Conservation (phyloP, 2,329 filamentous ascomycete species). For the Helicocarpus griseus region DNA sequence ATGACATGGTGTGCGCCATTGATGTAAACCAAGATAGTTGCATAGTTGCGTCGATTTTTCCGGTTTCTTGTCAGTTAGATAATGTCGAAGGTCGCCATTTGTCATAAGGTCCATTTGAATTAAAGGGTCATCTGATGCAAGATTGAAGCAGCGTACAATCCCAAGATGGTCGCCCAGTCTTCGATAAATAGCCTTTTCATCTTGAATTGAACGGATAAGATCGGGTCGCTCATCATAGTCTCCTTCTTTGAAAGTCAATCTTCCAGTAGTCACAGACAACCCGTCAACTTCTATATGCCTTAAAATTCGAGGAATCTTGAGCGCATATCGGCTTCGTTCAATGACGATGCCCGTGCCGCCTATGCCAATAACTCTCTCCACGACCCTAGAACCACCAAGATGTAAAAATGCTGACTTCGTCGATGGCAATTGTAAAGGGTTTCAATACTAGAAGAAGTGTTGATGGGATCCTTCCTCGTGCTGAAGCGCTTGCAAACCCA, state of each 20-base stretch:
- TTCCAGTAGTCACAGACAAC: slow-evolving; percentile 7
- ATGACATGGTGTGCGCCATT: slow-evolving; percentile 17
- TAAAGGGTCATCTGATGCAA: slow-evolving; percentile 9
- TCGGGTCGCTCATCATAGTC: slow-evolving; percentile 11
- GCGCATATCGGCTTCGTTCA: slow-evolving; percentile 12
- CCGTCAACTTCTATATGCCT: slow-evolving; percentile 11
- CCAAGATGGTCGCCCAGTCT: slow-evolving; percentile 6
- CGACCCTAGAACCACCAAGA: slow-evolving; percentile 12
- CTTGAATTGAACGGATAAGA: slow-evolving; percentile 10
- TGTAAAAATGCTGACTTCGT: slow-evolving; percentile 10
- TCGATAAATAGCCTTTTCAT: slow-evolving; percentile 11
- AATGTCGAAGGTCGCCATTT: slow-evolving; percentile 19
- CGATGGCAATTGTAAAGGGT: slow-evolving; percentile 4
- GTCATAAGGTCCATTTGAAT: slow-evolving; percentile 15
- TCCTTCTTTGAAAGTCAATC: slow-evolving; percentile 11
- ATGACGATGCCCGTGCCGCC: slow-evolving; percentile 14
- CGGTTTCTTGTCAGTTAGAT: slow-evolving; percentile 12
- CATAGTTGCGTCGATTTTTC: slow-evolving; percentile 11
- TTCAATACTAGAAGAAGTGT: slow-evolving; percentile 1
- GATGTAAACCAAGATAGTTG: slow-evolving; percentile 18
- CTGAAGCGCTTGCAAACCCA: neutral
- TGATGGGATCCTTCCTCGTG: slow-evolving; percentile 1
- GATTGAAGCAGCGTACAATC: slow-evolving; percentile 8
- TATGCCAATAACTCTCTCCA: slow-evolving; percentile 11
- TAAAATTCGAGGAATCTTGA: slow-evolving; percentile 14